Percentiles rank a stretch among this genome's conserved stretches.
Evolutionary conservation across 108 stramenopile genomes (phyloP).

Genomic region (Nitzschia sp.): DNA sequence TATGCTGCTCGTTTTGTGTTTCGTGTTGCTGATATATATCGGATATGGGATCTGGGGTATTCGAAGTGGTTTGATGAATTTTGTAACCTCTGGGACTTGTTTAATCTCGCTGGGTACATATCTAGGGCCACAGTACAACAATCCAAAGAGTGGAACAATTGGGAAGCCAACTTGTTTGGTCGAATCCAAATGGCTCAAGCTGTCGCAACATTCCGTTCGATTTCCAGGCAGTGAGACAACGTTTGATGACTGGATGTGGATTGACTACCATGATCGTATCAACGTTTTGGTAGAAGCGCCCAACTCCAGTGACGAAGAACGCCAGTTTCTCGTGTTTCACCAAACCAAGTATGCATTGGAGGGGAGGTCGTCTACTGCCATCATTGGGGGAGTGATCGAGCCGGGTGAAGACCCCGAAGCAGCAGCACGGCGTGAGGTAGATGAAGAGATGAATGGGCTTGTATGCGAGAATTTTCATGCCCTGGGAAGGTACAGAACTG

Average conservation of each 20-base stretch:
- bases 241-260: constrained; percentile 83
- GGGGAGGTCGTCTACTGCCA: constrained; percentile 51
- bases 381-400: constrained; percentile 83
- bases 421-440: constrained; percentile 68
- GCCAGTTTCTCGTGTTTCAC: constrained; percentile 62
- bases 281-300: constrained; percentile 75
- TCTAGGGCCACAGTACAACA: constrained; percentile 37
- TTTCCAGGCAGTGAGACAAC: constrained; percentile 38
- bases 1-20: not conserved
- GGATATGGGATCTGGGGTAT: too few species aligned
- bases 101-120: constrained; percentile 32
- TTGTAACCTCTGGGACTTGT: too few species aligned
- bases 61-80: too few species aligned
- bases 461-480: constrained; percentile 48
- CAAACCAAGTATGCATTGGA: constrained; percentile 84
- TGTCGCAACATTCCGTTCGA: constrained; percentile 65
- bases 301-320: constrained; percentile 22
- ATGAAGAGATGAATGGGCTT: constrained; percentile 66
- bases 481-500: constrained; percentile 70
- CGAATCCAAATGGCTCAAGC: constrained; percentile 71
- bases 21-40: too few species aligned
- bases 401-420: constrained; percentile 54
- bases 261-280: constrained; percentile 88
- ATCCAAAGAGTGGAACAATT: constrained; percentile 31
- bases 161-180: constrained; percentile 55